Conservation (phyloP, 805 yeast genomes). For the Clavispora vitiphila region DNA sequence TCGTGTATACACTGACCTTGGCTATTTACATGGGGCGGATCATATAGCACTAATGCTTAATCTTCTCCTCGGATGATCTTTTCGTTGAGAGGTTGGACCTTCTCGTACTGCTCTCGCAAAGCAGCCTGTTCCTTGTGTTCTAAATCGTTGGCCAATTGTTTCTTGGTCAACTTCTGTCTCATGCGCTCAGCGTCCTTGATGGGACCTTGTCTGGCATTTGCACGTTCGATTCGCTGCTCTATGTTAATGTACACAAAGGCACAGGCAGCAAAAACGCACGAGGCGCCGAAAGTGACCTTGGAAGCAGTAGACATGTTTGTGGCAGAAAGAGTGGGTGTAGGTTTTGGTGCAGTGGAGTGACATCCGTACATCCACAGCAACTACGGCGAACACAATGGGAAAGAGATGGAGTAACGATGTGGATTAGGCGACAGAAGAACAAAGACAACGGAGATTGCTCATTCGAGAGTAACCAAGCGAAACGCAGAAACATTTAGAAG, state of each 20-base stretch:
- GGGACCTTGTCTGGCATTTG: conserved; percentile 75
- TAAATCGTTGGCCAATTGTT: conserved; percentile 47
- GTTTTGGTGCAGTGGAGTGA: not conserved
- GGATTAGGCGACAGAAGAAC: too few species aligned
- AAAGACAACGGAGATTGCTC: too few species aligned
- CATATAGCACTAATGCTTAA: conserved; percentile 1
- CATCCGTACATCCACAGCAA: not conserved
- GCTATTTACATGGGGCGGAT: not conserved
- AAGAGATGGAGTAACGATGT: too few species aligned
- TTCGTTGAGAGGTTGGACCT: conserved; percentile 52
- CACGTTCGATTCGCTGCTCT: conserved; percentile 65
- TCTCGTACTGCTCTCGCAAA: conserved; percentile 51
- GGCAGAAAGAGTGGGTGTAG: not conserved
- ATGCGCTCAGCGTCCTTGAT: conserved; percentile 73
- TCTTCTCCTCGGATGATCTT: conserved; percentile 34
- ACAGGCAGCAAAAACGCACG: conserved; percentile 50
- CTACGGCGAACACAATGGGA: too few species aligned
- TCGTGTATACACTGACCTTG: not conserved
- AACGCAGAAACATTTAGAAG: too few species aligned
- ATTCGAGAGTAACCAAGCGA: too few species aligned
- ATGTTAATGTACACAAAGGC: conserved; percentile 67
- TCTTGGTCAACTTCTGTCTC: conserved; percentile 36
- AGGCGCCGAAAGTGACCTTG: conserved; percentile 62
- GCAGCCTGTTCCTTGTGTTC: conserved; percentile 66
- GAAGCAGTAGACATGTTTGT: conserved; percentile 73